Evolutionary conservation across 2,329 filamentous ascomycete genomes (phyloP).

Genomic region (Sporothrix globosa): DNA sequence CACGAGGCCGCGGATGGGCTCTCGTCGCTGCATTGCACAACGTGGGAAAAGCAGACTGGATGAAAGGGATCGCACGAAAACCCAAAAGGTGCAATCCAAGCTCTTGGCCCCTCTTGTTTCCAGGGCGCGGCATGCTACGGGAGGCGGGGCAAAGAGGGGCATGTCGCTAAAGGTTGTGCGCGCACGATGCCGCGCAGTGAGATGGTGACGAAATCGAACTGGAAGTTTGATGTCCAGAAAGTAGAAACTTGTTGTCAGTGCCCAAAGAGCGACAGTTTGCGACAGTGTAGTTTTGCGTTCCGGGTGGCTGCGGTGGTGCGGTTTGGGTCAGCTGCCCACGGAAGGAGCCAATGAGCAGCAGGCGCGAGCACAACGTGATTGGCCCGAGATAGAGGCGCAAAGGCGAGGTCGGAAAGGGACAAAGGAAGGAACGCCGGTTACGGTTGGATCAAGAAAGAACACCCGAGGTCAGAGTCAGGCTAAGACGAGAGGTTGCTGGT

Average conservation of each 20-base stretch:
- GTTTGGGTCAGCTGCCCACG: slow-evolving; percentile 1
- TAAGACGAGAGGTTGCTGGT: background rate
- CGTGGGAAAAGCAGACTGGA: slow-evolving; percentile 47
- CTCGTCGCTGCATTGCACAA: slow-evolving; percentile 44
- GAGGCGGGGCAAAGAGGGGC: background rate
- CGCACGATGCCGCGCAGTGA: background rate
- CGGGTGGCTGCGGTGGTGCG: background rate
- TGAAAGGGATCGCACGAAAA: slow-evolving; percentile 34
- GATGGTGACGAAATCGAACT: slow-evolving; percentile 21
- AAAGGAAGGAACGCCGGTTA: slow-evolving; percentile 5
- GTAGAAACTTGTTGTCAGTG: background rate
- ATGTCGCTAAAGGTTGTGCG: background rate
- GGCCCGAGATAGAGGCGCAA: slow-evolving; percentile 23
- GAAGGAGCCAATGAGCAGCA: slow-evolving; percentile 33
- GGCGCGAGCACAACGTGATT: slow-evolving; percentile 34
- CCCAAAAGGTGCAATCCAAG: background rate
- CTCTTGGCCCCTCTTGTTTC: background rate
- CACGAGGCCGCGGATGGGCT: slow-evolving; percentile 31
- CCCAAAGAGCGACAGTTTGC: no score
- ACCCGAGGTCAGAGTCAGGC: slow-evolving; percentile 9
- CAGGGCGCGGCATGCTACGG: slow-evolving; percentile 5
- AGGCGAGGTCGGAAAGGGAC: slow-evolving; percentile 18
- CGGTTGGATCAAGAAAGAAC: slow-evolving; percentile 9
- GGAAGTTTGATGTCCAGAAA: background rate
- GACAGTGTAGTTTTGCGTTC: background rate